These are phyloP conservation scores for Sabuloglossum arenarium DNA, from an alignment of 495 filamentous ascomycete genomes.

Conservation along the genomic window DNA sequence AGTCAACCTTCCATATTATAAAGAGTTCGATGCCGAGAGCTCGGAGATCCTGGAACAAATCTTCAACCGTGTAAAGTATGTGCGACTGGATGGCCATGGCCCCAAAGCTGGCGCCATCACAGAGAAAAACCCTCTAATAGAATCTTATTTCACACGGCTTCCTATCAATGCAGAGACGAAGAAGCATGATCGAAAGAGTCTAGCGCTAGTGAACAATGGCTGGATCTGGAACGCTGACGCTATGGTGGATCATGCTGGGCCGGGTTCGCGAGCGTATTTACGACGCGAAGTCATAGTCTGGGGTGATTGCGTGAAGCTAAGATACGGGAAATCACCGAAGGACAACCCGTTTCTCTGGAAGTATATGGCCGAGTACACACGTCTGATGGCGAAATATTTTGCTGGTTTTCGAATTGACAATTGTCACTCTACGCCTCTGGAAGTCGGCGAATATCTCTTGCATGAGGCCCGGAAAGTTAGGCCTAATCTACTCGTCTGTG, in stretches of 20 bases:
- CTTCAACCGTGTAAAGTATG: constrained; percentile 84
- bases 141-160: constrained; percentile 88
- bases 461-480: constrained; percentile 78
- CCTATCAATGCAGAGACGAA: constrained; percentile 58
- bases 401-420: constrained; percentile 94
- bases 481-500: constrained; percentile 77
- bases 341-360: constrained; percentile 93
- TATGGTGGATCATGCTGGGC: constrained; percentile 81
- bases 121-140: constrained; percentile 60
- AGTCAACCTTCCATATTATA: constrained; percentile 70
- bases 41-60: constrained; percentile 72
- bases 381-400: constrained; percentile 89
- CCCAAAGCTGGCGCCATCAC: constrained; percentile 71
- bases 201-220: constrained; percentile 86
- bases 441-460: constrained; percentile 81
- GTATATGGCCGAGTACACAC: constrained; percentile 82
- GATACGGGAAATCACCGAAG: constrained; percentile 61
- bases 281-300: constrained; percentile 91
- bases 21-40: constrained; percentile 73
- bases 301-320: constrained; percentile 95
- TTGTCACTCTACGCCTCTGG: constrained; percentile 87
- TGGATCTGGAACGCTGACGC: constrained; percentile 98
- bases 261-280: constrained; percentile 71
- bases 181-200: constrained; percentile 50
- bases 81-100: constrained; percentile 75